phyloP scores from a whole-genome alignment of 768 basidiomycete species.

The Sarcomyxa edulis region DNA sequence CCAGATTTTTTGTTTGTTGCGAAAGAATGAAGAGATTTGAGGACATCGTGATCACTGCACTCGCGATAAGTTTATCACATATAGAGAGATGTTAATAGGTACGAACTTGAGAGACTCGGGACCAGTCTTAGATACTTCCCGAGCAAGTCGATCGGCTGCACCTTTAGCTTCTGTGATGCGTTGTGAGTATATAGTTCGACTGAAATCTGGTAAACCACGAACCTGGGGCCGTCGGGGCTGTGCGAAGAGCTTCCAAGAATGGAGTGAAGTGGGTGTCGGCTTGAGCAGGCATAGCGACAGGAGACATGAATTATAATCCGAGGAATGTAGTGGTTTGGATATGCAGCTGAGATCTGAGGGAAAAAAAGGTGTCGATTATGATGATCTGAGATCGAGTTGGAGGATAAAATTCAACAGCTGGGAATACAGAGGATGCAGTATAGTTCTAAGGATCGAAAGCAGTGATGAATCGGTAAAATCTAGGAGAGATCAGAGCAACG shows the following conservation, averaged over 20 bases:
- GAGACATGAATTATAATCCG: conserved; percentile 8
- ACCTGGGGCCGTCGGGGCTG: conserved; percentile 13
- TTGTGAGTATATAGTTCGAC: neutral
- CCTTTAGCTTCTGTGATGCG: conserved; percentile 65
- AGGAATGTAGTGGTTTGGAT: neutral
- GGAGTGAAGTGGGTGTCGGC: conserved; percentile 8
- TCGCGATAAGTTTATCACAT: neutral
- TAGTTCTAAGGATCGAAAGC: too few relatives aligned
- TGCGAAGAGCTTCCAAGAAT: conserved; percentile 10
- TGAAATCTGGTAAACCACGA: neutral
- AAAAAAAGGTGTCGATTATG: too few relatives aligned
- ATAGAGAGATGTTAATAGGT: neutral
- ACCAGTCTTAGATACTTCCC: conserved; percentile 61
- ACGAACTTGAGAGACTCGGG: conserved; percentile 56
- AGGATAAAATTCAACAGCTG: too few relatives aligned
- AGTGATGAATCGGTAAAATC: too few relatives aligned
- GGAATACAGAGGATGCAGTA: too few relatives aligned
- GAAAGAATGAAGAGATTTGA: conserved; percentile 61
- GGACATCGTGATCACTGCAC: conserved; percentile 53
- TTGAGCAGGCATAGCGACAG: conserved; percentile 1
- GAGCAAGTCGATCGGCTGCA: conserved; percentile 75
- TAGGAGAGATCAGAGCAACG: too few relatives aligned
- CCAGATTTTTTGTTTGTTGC: conserved; percentile 84
- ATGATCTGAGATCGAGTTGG: too few relatives aligned
- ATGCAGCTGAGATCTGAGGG: too few relatives aligned